phyloP scores from a whole-genome alignment of 2,329 filamentous ascomycete species.

The Talaromyces piceae region DNA sequence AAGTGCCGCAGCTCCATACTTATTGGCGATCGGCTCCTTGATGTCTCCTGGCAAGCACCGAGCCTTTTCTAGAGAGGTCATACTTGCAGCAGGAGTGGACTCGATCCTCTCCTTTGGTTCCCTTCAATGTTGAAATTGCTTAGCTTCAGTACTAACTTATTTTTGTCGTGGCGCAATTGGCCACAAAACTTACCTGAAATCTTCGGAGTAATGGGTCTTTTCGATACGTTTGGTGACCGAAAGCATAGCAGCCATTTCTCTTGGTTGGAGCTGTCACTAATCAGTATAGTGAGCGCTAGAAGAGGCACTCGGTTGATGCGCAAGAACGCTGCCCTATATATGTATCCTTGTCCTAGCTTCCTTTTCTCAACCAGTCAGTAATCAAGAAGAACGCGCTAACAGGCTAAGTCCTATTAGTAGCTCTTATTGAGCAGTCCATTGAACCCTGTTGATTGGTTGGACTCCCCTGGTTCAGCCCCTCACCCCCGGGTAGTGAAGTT shows the following conservation, averaged over 20 bases:
- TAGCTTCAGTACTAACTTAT: neutral
- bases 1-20: neutral
- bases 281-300: neutral
- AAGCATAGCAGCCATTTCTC: neutral
- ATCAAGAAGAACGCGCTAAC: neutral
- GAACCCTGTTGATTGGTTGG: too few relatives aligned
- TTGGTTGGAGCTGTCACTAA: neutral
- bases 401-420: neutral
- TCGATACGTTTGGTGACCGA: neutral
- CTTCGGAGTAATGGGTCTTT: neutral
- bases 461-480: too few relatives aligned
- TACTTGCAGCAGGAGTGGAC: neutral
- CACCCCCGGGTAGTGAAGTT: too few relatives aligned
- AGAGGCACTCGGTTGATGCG: neutral
- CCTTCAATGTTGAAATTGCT: neutral
- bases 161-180: neutral
- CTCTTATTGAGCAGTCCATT: neutral
- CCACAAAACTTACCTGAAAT: neutral
- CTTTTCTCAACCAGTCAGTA: neutral
- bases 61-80: neutral
- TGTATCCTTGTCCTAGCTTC: neutral
- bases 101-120: neutral
- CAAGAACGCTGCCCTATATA: neutral
- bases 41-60: neutral
- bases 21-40: neutral